These are phyloP conservation scores for Somion occarium DNA, from an alignment of 1,284 basidiomycete species.

Conservation along the genomic window DNA sequence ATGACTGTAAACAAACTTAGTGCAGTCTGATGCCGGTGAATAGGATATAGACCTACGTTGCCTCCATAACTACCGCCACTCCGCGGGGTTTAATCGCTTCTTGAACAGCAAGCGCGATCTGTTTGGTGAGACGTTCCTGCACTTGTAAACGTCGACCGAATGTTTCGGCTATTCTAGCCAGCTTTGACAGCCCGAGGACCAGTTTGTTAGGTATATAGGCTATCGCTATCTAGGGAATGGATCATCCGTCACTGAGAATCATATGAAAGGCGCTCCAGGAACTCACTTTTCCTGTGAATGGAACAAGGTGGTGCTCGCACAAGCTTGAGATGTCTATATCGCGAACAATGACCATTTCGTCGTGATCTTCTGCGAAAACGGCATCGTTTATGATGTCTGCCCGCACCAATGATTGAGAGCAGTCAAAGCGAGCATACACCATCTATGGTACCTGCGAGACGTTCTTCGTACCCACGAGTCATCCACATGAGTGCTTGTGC, in stretches of 20 bases:
- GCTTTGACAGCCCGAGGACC: slow-evolving; percentile 95
- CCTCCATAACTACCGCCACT: slow-evolving; percentile 99
- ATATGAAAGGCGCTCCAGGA: slow-evolving; percentile 10
- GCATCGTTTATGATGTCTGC: slow-evolving; percentile 98
- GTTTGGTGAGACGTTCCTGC: slow-evolving; percentile 96
- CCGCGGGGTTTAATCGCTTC: slow-evolving; percentile 96
- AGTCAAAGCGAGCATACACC: slow-evolving; percentile 6
- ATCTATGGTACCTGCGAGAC: slow-evolving; percentile 64
- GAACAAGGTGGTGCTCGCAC: slow-evolving; percentile 98
- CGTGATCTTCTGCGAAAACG: slow-evolving; percentile 98
- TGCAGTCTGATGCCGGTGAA: background rate
- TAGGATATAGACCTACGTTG: slow-evolving; percentile 62
- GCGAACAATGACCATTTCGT: slow-evolving; percentile 98
- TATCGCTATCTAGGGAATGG: slow-evolving; percentile 49
- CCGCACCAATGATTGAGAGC: slow-evolving; percentile 8
- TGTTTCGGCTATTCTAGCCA: slow-evolving; percentile 96
- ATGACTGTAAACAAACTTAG: slow-evolving; percentile 53
- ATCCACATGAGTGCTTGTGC: slow-evolving; percentile 99
- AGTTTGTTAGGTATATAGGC: slow-evolving; percentile 97
- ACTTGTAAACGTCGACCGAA: slow-evolving; percentile 95
- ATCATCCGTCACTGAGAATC: slow-evolving; percentile 1
- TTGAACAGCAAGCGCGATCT: slow-evolving; percentile 95
- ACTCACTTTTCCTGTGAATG: slow-evolving; percentile 94
- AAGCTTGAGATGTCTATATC: slow-evolving; percentile 97
- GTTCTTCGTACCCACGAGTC: slow-evolving; percentile 98